A percentile compares a stretch with the other conserved stretches of the same genome.
Conservation (phyloP, 768 basidiomycete species). For the Lepiota venenata region DNA sequence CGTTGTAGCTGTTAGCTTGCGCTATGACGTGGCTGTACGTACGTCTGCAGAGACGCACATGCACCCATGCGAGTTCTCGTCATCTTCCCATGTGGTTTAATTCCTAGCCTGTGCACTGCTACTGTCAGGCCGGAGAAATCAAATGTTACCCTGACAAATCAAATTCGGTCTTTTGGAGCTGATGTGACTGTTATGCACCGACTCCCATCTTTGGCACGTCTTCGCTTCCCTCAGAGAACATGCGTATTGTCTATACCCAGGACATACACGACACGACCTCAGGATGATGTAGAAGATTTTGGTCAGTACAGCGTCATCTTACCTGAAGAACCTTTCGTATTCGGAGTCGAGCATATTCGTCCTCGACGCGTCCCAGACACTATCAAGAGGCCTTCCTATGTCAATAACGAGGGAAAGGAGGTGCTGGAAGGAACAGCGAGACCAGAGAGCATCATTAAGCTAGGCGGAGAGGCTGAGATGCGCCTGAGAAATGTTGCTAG, state of each 20-base stretch:
- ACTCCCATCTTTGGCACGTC: background rate
- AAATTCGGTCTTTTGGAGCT: background rate
- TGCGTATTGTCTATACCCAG: background rate
- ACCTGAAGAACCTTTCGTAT: slow-evolving; percentile 61
- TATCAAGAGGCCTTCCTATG: slow-evolving; percentile 60
- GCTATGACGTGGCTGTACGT: too few relatives aligned
- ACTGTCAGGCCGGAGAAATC: too few relatives aligned
- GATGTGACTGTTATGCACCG: slow-evolving; percentile 6
- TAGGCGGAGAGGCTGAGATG: slow-evolving; percentile 52
- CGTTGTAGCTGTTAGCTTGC: too few relatives aligned
- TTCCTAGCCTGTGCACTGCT: too few relatives aligned
- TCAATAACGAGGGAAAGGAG: slow-evolving; percentile 17
- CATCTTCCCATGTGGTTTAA: too few relatives aligned
- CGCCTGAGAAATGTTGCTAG: slow-evolving; percentile 49
- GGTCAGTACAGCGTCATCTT: slow-evolving; percentile 61
- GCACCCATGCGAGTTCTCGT: too few relatives aligned
- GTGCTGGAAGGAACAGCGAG: background rate
- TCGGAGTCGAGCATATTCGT: slow-evolving; percentile 59
- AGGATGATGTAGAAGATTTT: slow-evolving; percentile 30
- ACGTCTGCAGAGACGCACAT: too few relatives aligned
- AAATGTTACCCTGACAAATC: too few relatives aligned
- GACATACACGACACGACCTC: background rate
- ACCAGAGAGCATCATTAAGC: slow-evolving; percentile 27
- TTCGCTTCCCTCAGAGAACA: background rate
- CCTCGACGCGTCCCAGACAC: slow-evolving; percentile 52